These are phyloP conservation scores for Fusarium buharicum DNA, from an alignment of 2,329 filamentous ascomycete species.

Conservation along the genomic window DNA sequence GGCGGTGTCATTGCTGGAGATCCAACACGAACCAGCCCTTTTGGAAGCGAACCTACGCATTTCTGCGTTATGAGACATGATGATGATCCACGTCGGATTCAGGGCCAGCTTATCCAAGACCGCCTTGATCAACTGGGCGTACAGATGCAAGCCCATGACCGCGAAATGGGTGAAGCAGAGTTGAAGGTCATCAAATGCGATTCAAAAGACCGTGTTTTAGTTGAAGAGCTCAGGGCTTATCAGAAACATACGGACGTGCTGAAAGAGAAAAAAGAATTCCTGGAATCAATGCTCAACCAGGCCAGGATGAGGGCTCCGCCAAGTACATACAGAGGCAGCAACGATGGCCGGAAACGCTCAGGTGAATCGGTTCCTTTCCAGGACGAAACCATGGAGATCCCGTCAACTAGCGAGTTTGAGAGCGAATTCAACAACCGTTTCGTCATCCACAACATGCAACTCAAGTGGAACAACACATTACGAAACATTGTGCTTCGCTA, in stretches of 20 bases:
- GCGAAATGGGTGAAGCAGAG: slow-evolving; percentile 79
- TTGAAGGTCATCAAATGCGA: slow-evolving; percentile 68
- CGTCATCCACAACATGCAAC: slow-evolving; percentile 95
- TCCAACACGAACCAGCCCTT: slow-evolving; percentile 83
- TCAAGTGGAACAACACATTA: slow-evolving; percentile 98
- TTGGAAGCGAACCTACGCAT: slow-evolving; percentile 93
- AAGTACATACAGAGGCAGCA: slow-evolving; percentile 43
- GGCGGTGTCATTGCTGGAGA: slow-evolving; percentile 82
- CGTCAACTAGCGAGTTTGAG: slow-evolving; percentile 80
- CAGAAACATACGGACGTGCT: slow-evolving; percentile 66
- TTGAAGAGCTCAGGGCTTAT: slow-evolving; percentile 70
- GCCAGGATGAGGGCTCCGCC: slow-evolving; percentile 54
- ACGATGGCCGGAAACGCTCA: slow-evolving; percentile 46
- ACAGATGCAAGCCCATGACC: slow-evolving; percentile 80
- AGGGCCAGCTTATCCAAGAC: slow-evolving; percentile 84
- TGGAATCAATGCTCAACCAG: slow-evolving; percentile 67
- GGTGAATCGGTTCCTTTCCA: slow-evolving; percentile 62
- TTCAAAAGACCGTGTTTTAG: slow-evolving; percentile 60
- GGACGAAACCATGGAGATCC: slow-evolving; percentile 71
- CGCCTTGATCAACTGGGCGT: slow-evolving; percentile 80
- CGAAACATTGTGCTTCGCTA: slow-evolving; percentile 97
- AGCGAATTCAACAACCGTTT: slow-evolving; percentile 99
- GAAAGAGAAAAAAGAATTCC: slow-evolving; percentile 66
- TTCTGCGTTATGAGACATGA: slow-evolving; percentile 94
- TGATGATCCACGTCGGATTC: slow-evolving; percentile 88